Percentiles rank a stretch among this genome's conserved stretches.
Conservation (phyloP, 176 grass and related monocot genomes). For the Melocanna baccifera region DNA sequence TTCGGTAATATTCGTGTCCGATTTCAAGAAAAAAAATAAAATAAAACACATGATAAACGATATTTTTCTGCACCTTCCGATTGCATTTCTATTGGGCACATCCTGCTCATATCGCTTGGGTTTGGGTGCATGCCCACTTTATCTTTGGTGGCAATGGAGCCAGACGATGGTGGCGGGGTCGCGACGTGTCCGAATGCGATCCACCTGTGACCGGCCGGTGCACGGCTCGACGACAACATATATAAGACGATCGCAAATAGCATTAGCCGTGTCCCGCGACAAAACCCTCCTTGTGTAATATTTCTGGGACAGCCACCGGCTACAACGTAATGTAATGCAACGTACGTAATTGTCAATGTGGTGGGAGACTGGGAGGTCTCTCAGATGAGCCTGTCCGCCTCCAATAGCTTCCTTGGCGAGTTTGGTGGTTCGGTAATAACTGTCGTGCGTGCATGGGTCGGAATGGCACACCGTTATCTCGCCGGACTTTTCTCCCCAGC, state of each 20-base stretch:
- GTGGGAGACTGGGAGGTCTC: neutral
- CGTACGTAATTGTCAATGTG: neutral
- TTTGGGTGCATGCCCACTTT: no score
- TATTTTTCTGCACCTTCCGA: no score
- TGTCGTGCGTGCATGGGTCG: neutral
- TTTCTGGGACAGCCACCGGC: neutral
- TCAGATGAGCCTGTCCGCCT: neutral
- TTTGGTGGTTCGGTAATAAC: neutral
- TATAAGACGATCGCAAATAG: neutral
- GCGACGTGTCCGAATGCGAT: conserved; percentile 33
- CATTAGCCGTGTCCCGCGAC: neutral
- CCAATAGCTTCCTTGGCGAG: neutral
- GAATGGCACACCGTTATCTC: neutral
- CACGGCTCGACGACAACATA: neutral
- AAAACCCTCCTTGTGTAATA: neutral
- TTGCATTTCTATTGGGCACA: no score
- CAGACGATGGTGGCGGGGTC: conserved; percentile 20
- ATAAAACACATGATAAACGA: no score
- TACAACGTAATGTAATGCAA: neutral
- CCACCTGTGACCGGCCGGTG: conserved; percentile 1
- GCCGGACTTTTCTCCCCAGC: neutral
- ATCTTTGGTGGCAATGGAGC: conserved; percentile 43
- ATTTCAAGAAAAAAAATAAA: no score
- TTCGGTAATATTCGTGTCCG: no score
- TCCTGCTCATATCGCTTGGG: no score